Percentiles rank a stretch among this genome's conserved stretches.
Evolutionary conservation across 306 rosid genomes (phyloP).

Genomic region (Erythrophleum fordii): DNA sequence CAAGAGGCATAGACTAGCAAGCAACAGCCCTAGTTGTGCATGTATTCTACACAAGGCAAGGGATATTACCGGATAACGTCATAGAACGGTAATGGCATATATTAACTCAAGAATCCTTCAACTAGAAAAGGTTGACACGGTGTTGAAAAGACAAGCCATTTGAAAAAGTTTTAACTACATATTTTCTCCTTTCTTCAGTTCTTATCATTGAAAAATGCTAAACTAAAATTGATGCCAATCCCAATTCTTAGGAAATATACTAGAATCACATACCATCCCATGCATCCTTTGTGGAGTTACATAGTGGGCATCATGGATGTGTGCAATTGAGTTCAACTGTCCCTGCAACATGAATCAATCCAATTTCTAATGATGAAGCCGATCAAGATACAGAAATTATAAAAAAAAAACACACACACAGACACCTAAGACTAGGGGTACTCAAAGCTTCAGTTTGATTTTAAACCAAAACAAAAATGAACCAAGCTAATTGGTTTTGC

Average conservation of each 20-base stretch:
- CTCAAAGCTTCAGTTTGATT: no score
- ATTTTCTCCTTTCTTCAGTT: conserved; percentile 6
- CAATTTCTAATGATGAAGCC: conserved; percentile 12
- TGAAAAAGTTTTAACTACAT: background rate
- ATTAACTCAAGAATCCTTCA: background rate
- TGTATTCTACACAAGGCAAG: background rate
- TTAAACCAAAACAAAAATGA: no score
- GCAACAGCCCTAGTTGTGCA: background rate
- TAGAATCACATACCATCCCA: conserved; percentile 49
- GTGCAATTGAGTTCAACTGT: conserved; percentile 50
- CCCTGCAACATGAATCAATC: conserved; percentile 41
- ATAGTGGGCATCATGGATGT: conserved; percentile 45
- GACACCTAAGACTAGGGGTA: no score
- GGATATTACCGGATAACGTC: background rate
- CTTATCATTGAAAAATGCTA: background rate
- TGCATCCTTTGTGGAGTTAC: conserved; percentile 47
- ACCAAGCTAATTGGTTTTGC: no score
- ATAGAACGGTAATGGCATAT: background rate
- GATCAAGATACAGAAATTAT: background rate
- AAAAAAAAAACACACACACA: no score
- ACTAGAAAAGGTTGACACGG: background rate
- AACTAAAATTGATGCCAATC: background rate
- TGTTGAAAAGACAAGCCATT: background rate
- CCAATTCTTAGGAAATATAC: background rate
- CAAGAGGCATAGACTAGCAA: background rate